Base-by-base conservation (phyloP, 441 rosid genomes). In the Breynia disticha region DNA sequence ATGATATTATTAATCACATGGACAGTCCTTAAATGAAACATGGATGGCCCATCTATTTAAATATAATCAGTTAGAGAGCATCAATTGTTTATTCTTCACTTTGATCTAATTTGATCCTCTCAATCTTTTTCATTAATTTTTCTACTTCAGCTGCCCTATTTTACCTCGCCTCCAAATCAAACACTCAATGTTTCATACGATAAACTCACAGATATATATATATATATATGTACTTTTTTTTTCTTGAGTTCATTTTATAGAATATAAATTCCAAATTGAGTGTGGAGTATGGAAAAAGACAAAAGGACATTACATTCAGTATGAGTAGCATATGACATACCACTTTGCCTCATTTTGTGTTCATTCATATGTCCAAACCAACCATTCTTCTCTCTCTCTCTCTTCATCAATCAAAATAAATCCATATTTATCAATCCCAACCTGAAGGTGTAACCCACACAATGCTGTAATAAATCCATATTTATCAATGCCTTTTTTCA, bases 361-460 rank as follows among this genome's bases (percentile, higher is more conserved):
- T 15, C 50, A 52, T 59, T 55, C 58, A 62, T 19, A 71, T 49
- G 19, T 48, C 49, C 65, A 60, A 61, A 46, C 28, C 28, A n/a
- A 60, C 28, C 55, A 17, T 39, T 48, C 22, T 54, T 20, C 42
- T 58, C 45, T 54, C 55, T 18, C 39, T 16, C 35, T 51, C 51
- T 55, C 22, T 9, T 20, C 12, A 19, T 13, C 20, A 7, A 15
- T 9, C 7, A 49, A 28, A 51, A 15, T 24, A 52, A 32, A 15
- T 50, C 45, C 39, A 20, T 22, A 44, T 62, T 63, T 64, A 56
- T 43, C 55, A 22, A 68, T 71, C 72, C 69, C 64, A n/a, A n/a
- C n/a, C n/a, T n/a, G n/a, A n/a, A n/a, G n/a, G 54, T 68, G 62
- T 68, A 47, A 43, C 57, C 37, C 49, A 66, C 66, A 54, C 67